Evolutionary conservation across 257 asterid genomes (phyloP).

Genomic region (Avicennia marina): DNA sequence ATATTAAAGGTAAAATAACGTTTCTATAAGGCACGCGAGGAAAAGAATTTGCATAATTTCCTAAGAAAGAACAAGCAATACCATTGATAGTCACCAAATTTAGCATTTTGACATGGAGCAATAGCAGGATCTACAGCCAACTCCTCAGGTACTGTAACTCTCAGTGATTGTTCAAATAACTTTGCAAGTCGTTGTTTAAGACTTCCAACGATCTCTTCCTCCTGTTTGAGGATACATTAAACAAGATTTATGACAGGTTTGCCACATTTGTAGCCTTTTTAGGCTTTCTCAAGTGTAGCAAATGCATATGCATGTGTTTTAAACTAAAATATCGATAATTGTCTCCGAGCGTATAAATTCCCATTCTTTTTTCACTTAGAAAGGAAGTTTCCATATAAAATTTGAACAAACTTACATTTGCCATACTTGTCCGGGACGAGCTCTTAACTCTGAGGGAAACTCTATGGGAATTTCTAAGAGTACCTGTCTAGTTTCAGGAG

Average conservation of each 20-base stretch:
- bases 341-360: background rate
- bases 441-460: constrained; percentile 31
- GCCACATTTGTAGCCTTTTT: constrained; percentile 1
- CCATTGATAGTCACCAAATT: constrained; percentile 91
- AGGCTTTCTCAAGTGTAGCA: background rate
- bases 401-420: constrained; percentile 42
- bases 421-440: constrained; percentile 40
- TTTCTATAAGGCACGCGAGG: no score
- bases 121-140: constrained; percentile 49
- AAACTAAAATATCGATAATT: constrained; percentile 3
- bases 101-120: constrained; percentile 68
- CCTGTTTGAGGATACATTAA: constrained; percentile 32
- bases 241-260: constrained; percentile 1
- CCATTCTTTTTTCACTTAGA: background rate
- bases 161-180: constrained; percentile 56
- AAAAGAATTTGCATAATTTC: no score
- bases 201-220: constrained; percentile 43
- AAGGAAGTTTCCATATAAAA: background rate
- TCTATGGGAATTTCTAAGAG: constrained; percentile 43
- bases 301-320: constrained; percentile 2
- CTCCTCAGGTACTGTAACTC: constrained; percentile 57
- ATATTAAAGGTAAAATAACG: no score
- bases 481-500: constrained; percentile 68
- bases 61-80: constrained; percentile 23
- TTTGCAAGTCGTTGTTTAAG: constrained; percentile 56